These are phyloP conservation scores for Chaetomium tenue DNA, from an alignment of 495 filamentous ascomycete species.

Conservation along the genomic window DNA sequence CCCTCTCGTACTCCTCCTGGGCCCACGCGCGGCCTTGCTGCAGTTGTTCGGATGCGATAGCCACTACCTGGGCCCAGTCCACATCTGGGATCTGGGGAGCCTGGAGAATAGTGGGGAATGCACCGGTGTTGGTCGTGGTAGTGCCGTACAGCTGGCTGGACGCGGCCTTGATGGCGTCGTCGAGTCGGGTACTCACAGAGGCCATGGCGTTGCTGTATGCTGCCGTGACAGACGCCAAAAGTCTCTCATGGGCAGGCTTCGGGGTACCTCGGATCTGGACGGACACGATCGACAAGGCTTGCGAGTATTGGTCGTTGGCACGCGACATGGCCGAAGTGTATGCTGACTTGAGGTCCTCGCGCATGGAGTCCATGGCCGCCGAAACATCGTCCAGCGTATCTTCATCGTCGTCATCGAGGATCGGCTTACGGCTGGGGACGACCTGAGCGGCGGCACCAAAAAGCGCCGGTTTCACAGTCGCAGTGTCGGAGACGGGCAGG, in stretches of 20 bases:
- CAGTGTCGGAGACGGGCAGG: conserved; percentile 12
- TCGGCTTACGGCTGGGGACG: conserved; percentile 41
- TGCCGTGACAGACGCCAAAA: conserved; percentile 64
- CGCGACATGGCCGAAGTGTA: conserved; percentile 60
- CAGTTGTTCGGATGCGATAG: conserved; percentile 63
- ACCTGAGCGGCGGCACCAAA: conserved; percentile 48
- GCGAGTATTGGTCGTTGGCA: conserved; percentile 63
- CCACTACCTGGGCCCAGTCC: conserved; percentile 46
- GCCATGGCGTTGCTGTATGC: conserved; percentile 66
- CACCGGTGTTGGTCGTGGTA: conserved; percentile 39
- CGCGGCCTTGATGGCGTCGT: conserved; percentile 49
- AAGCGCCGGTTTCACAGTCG: conserved; percentile 42
- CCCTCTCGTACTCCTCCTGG: conserved; percentile 61
- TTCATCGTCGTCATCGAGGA: conserved; percentile 37
- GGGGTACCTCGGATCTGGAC: conserved; percentile 65
- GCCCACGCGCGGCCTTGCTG: conserved; percentile 63
- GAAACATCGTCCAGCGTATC: conserved; percentile 54
- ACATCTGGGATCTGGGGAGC: conserved; percentile 30
- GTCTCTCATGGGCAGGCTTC: conserved; percentile 58
- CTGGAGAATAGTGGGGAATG: conserved; percentile 31
- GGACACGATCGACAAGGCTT: conserved; percentile 63
- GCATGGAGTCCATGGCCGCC: conserved; percentile 60
- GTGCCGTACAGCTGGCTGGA: conserved; percentile 49
- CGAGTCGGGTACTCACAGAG: conserved; percentile 58
- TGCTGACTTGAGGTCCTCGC: conserved; percentile 49